Conservation (phyloP, 768 basidiomycete genomes). For the Leccinellum rugosiceps region DNA sequence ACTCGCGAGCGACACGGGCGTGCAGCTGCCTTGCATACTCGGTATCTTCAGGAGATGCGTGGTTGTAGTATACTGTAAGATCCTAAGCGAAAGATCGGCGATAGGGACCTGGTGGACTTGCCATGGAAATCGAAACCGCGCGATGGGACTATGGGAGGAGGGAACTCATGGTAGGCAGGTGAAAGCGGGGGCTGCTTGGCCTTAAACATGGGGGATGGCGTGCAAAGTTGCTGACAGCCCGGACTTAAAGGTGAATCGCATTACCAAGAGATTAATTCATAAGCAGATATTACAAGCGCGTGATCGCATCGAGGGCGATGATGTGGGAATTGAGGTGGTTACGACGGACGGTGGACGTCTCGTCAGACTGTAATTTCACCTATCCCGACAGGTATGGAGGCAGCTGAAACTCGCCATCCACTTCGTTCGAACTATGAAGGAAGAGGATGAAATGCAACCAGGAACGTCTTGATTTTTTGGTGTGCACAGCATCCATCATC, state of each 20-base stretch:
- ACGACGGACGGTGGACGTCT: too few relatives aligned
- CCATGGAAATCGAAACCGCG: constrained; percentile 74
- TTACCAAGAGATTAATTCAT: too few relatives aligned
- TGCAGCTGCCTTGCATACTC: constrained; percentile 55
- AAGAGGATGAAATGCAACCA: neutral
- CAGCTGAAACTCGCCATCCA: neutral
- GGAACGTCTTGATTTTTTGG: neutral
- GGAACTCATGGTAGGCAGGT: constrained; percentile 51
- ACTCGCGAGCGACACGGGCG: constrained; percentile 57
- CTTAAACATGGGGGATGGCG: too few relatives aligned
- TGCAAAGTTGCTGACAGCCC: too few relatives aligned
- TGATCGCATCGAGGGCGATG: too few relatives aligned
- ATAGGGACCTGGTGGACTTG: constrained; percentile 27
- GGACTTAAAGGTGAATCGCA: too few relatives aligned
- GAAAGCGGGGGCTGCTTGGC: constrained; percentile 38
- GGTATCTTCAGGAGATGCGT: constrained; percentile 37
- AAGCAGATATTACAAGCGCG: too few relatives aligned
- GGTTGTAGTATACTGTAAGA: constrained; percentile 60
- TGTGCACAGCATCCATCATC: neutral
- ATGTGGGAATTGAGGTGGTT: too few relatives aligned
- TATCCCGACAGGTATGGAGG: neutral
- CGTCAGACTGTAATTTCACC: too few relatives aligned
- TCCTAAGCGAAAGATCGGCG: neutral
- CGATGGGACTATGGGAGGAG: constrained; percentile 46
- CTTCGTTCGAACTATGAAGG: too few relatives aligned